These are phyloP conservation scores for Trebouxia sp. DNA, from an alignment of 139 green algal genomes.

Conservation along the genomic window DNA sequence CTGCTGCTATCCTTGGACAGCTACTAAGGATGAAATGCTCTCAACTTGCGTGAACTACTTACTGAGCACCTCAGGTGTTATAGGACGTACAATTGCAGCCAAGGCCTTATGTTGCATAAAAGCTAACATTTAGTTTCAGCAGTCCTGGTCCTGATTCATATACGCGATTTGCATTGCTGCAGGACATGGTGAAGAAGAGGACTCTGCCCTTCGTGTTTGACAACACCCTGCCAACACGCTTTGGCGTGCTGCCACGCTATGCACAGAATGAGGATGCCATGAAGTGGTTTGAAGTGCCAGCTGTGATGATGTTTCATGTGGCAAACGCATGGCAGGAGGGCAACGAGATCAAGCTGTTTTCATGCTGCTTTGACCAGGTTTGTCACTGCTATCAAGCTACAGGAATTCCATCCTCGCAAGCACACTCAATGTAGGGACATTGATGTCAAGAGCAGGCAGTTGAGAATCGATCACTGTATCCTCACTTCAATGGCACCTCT, in stretches of 20 bases:
- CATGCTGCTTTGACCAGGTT: conserved; percentile 42
- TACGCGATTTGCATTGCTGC: background rate
- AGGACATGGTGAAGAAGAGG: conserved; percentile 67
- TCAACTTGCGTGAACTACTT: no score
- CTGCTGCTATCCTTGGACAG: no score
- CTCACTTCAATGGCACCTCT: no score
- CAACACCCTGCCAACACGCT: conserved; percentile 36
- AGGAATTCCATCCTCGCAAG: background rate
- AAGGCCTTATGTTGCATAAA: no score
- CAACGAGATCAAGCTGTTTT: conserved; percentile 36
- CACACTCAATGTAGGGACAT: background rate
- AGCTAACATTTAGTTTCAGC: no score
- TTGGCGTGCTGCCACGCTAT: conserved; percentile 60
- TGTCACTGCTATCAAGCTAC: no score
- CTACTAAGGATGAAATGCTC: no score
- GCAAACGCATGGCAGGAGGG: conserved; percentile 67
- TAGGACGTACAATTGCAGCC: no score
- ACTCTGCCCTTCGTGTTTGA: conserved; percentile 62
- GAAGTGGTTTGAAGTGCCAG: conserved; percentile 59
- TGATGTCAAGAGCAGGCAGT: background rate
- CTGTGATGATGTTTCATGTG: conserved; percentile 43
- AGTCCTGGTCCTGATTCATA: no score
- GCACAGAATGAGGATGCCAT: conserved; percentile 37
- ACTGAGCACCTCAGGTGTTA: no score
- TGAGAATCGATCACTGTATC: no score